A percentile compares a stretch with the other conserved stretches of the same genome.
Evolutionary conservation across 2,329 filamentous ascomycete genomes (phyloP).

Genomic region (Monosporascus sp.): DNA sequence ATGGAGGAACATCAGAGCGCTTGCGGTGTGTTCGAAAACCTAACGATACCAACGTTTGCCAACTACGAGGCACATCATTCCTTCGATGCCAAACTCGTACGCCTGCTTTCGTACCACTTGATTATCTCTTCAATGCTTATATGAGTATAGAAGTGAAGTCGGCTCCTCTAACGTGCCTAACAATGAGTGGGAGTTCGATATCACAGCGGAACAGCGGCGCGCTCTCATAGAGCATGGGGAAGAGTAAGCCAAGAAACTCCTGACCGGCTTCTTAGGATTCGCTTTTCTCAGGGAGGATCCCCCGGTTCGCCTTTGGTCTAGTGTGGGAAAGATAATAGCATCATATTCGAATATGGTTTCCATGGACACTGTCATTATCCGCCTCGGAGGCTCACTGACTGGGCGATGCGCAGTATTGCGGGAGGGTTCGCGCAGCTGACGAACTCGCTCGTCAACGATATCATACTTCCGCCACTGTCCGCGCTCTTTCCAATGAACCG

Average conservation of each 20-base stretch:
- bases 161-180: constrained; percentile 1
- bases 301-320: constrained; percentile 69
- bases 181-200: constrained; percentile 7
- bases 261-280: constrained; percentile 65
- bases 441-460: constrained; percentile 65
- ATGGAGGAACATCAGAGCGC: no score
- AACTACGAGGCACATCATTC: no score
- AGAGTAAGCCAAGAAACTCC: constrained; percentile 44
- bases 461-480: constrained; percentile 64
- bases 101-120: no score
- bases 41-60: no score
- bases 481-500: constrained; percentile 63
- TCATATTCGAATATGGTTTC: neutral
- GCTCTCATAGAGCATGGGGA: constrained; percentile 43
- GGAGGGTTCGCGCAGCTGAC: constrained; percentile 66
- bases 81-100: no score
- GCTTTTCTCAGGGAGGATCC: constrained; percentile 68
- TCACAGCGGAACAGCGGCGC: constrained; percentile 27
- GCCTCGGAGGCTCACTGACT: constrained; percentile 3
- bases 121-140: neutral
- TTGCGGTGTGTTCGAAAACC: no score
- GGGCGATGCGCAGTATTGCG: constrained; percentile 47
- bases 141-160: neutral
- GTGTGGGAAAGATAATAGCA: constrained; percentile 46
- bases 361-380: neutral